Evolutionary conservation across 2,329 filamentous ascomycete species (phyloP), one percentile per base, ranked within the genome.

Genomic region (Paecilomyces niveus): DNA sequence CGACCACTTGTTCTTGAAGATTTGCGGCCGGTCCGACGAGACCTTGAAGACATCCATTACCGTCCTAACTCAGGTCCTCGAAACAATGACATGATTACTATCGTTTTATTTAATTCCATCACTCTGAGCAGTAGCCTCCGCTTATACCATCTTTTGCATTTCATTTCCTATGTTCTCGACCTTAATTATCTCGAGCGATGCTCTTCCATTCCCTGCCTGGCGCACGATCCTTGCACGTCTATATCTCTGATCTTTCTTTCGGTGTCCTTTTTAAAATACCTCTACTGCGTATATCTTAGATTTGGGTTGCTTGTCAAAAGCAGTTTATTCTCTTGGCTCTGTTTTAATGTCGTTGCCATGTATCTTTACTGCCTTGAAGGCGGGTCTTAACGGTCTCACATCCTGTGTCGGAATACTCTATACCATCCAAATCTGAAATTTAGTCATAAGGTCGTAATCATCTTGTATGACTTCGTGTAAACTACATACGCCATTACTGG

Each of bases 61-160:
- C 35, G 72, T 74, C 21, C 60, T 76, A n/a, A 68, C 67, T 5
- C 70, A 75, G 58, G 71, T 75, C 9, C 70, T 76, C 18, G 73
- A 75, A 60, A 63, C 63, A 11, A 72, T 71, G 39, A 62, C 64
- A 31, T 65, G 62, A 45, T 45, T 53, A 45, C 32, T 13, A 49
- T 53, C 26, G 13, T 21, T 58, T 53, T 56, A 58, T 53, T 55
- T 22, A 31, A 54, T 29, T 18, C 35, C 18, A 18, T 45, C 18
- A 18, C 15, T 4, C n/a, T 21, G 5, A 18, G n/a, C 35, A 6
- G 18, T 5, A 13, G 21, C n/a, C 35, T 7, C 18, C 6, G 15
- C 15, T 6, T n/a, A 6, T 21, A 18, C 15, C 35, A n/a, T 45
- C 15, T 18, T 18, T 45, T 45, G n/a, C 35, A 45, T 45, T 18